A percentile compares a stretch with the other conserved stretches of the same genome.
These are phyloP conservation scores for Diversispora epigaea DNA, from an alignment of 192 early-diverging fungal species.

Conservation along the genomic window DNA sequence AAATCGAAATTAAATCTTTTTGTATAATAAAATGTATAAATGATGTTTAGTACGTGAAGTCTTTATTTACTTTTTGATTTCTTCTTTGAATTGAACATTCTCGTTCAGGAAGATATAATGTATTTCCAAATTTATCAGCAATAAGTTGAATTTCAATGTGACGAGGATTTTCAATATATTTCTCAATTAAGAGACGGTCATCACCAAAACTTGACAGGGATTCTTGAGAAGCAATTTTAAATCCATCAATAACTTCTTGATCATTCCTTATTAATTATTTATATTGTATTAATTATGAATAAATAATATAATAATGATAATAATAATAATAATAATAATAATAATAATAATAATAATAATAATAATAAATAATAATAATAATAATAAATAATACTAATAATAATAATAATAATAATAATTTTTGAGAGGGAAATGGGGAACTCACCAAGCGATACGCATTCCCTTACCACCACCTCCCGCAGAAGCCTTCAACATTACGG, in stretches of 20 bases:
- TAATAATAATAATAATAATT: background rate
- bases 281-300: no score
- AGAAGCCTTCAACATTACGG: slow-evolving; percentile 83
- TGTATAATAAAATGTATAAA: background rate
- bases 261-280: slow-evolving; percentile 42
- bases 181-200: slow-evolving; percentile 85
- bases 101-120: slow-evolving; percentile 85
- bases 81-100: slow-evolving; percentile 83
- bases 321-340: no score
- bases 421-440: no score
- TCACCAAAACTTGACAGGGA: slow-evolving; percentile 86
- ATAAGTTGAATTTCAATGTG: slow-evolving; percentile 79
- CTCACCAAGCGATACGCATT: slow-evolving; percentile 75
- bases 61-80: slow-evolving; percentile 60
- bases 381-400: no score
- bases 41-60: background rate
- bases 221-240: slow-evolving; percentile 77
- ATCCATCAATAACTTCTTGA: slow-evolving; percentile 69
- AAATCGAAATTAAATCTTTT: background rate
- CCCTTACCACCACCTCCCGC: slow-evolving; percentile 83
- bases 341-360: no score
- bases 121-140: slow-evolving; percentile 68
- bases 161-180: slow-evolving; percentile 83
- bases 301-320: no score
- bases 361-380: no score